phyloP scores from a whole-genome alignment of 2,329 filamentous ascomycete genomes.

The Cladosporium cucumerinum region DNA sequence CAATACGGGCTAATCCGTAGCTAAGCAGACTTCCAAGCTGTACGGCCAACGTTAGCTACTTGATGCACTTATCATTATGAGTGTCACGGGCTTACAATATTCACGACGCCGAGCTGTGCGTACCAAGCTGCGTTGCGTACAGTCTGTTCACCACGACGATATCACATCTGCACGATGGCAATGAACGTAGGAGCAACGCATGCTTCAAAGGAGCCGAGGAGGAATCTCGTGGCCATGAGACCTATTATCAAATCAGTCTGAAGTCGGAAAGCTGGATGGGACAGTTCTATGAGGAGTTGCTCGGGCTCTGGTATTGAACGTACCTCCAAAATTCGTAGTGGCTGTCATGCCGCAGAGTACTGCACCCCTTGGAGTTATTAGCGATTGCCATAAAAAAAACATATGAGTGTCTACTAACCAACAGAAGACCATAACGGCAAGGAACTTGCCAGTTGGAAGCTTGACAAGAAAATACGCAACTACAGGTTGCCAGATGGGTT shows the following conservation, averaged over 20 bases:
- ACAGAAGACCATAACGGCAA: slow-evolving; percentile 49
- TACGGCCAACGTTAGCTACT: not conserved
- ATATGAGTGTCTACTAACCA: slow-evolving; percentile 35
- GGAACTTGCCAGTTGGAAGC: slow-evolving; percentile 59
- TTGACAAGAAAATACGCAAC: slow-evolving; percentile 57
- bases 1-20: slow-evolving; percentile 29
- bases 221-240: slow-evolving; percentile 52
- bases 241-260: slow-evolving; percentile 14
- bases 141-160: slow-evolving; percentile 29
- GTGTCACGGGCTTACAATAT: slow-evolving; percentile 22
- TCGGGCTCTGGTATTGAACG: not conserved
- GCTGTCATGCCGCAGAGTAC: slow-evolving; percentile 53
- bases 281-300: not conserved
- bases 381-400: not conserved
- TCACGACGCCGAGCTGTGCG: slow-evolving; percentile 30
- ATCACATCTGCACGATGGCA: slow-evolving; percentile 29
- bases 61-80: not conserved
- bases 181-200: slow-evolving; percentile 31
- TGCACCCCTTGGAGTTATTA: slow-evolving; percentile 35
- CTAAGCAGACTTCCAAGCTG: slow-evolving; percentile 30
- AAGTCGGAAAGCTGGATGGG: not conserved
- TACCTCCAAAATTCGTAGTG: slow-evolving; percentile 46
- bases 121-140: slow-evolving; percentile 32
- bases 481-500: slow-evolving; percentile 53
- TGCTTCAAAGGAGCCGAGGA: slow-evolving; percentile 57